Conservation (phyloP, 345 rosid species). For the Jatropha curcas region DNA sequence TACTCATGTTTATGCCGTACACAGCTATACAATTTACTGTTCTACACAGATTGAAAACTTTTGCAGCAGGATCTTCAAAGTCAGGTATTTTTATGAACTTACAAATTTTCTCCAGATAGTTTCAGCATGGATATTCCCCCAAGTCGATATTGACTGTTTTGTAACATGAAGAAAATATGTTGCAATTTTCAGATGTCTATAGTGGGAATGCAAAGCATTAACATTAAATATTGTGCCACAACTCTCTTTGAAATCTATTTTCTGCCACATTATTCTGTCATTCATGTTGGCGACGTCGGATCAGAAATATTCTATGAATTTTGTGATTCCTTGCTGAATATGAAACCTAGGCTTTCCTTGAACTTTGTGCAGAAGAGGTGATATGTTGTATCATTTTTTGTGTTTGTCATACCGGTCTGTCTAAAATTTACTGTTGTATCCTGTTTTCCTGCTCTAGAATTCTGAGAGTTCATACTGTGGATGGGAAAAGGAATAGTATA, state of each 20-base stretch:
- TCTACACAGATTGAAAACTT: constrained; percentile 70
- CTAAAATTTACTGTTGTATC: neutral
- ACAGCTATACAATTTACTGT: constrained; percentile 92
- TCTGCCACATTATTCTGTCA: neutral
- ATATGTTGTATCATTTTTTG: neutral
- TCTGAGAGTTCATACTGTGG: neutral
- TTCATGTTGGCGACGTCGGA: neutral
- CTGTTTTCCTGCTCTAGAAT: neutral
- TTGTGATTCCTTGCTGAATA: neutral
- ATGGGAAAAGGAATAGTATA: too few relatives aligned
- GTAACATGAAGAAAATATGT: too few relatives aligned
- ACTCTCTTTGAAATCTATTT: neutral
- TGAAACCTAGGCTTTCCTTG: neutral
- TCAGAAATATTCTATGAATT: neutral
- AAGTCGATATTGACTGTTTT: too few relatives aligned
- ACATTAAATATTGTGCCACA: too few relatives aligned
- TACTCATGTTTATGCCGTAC: constrained; percentile 96
- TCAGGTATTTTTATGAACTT: constrained; percentile 48
- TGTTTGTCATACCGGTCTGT: neutral
- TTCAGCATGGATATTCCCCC: too few relatives aligned
- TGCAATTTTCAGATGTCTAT: too few relatives aligned
- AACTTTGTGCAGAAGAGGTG: neutral
- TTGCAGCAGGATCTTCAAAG: constrained; percentile 84
- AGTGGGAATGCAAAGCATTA: too few relatives aligned
- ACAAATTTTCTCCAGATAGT: too few relatives aligned